These are phyloP conservation scores for Candida sanyaensis DNA, from an alignment of 1,139 yeast species.

Conservation along the genomic window DNA sequence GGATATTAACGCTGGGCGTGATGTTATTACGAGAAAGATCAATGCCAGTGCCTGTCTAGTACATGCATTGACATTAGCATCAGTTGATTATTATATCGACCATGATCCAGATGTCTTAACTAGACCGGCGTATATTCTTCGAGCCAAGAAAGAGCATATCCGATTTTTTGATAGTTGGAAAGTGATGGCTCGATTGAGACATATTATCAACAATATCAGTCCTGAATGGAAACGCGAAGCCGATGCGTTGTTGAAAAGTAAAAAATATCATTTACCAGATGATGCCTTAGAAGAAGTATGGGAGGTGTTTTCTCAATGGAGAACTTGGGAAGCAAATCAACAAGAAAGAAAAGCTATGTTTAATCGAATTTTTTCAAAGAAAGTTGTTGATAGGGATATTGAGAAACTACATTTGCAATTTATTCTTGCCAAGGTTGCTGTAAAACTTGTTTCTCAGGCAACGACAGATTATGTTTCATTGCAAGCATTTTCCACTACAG, in stretches of 20 bases:
- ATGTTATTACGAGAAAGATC: conserved; percentile 17
- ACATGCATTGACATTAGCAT: conserved; percentile 62
- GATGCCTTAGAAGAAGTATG: conserved; percentile 58
- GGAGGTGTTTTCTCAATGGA: conserved; percentile 73
- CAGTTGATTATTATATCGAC: conserved; percentile 58
- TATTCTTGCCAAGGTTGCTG: conserved; percentile 7
- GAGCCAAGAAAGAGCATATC: conserved; percentile 72
- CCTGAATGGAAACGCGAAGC: conserved; percentile 42
- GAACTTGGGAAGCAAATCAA: conserved; percentile 77
- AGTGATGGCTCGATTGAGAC: conserved; percentile 73
- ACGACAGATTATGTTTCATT: conserved; percentile 18
- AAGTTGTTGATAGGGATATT: neutral
- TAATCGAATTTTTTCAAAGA: conserved; percentile 35
- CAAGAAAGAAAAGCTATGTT: conserved; percentile 56
- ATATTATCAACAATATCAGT: conserved; percentile 67
- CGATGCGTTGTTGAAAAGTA: conserved; percentile 20
- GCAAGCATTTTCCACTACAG: conserved; percentile 15
- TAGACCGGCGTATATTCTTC: conserved; percentile 78
- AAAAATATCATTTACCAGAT: conserved; percentile 43
- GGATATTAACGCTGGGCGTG: conserved; percentile 24
- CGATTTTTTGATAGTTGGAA: conserved; percentile 89
- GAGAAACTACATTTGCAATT: conserved; percentile 7
- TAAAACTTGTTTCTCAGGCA: conserved; percentile 5
- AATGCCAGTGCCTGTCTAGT: conserved; percentile 41
- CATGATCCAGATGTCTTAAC: conserved; percentile 91